These are phyloP conservation scores for Colletotrichum phormii DNA, from an alignment of 2,329 filamentous ascomycete species.

Conservation along the genomic window DNA sequence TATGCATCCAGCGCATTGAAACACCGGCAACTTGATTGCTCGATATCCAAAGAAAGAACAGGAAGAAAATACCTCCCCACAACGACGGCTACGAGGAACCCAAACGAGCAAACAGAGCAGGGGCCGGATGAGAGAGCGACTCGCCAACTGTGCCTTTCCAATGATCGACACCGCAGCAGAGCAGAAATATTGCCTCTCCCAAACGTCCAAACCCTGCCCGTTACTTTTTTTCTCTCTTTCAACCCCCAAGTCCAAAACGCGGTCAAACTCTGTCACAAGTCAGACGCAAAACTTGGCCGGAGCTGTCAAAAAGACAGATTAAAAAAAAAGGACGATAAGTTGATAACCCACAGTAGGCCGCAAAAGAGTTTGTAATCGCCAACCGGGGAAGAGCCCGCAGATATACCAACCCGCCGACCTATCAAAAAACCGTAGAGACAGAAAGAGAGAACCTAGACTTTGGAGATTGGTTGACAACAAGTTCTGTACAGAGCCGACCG, in stretches of 20 bases:
- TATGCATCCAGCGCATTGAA: not conserved
- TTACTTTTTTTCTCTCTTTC: not conserved
- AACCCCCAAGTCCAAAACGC: not conserved
- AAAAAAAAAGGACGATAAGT: not conserved
- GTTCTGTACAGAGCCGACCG: not conserved
- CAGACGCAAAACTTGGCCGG: not conserved
- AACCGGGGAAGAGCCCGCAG: not conserved
- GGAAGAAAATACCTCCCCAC: not conserved
- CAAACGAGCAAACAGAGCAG: not conserved
- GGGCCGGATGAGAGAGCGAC: not conserved
- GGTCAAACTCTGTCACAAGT: constrained; percentile 10
- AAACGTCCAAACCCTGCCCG: not conserved
- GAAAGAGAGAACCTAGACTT: not conserved
- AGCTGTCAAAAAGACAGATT: not conserved
- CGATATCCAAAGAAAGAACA: not conserved
- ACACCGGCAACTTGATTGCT: not conserved
- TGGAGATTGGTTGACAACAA: not conserved
- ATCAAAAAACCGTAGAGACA: not conserved
- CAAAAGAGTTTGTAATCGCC: not conserved
- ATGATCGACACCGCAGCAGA: constrained; percentile 7
- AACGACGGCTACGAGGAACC: not conserved
- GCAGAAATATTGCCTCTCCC: not conserved
- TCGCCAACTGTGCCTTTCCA: not conserved
- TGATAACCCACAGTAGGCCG: too few relatives aligned
- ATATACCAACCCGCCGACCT: not conserved